Conservation (phyloP, 345 rosid species). For the sweet orange (Citrus sinensis) region DNA sequence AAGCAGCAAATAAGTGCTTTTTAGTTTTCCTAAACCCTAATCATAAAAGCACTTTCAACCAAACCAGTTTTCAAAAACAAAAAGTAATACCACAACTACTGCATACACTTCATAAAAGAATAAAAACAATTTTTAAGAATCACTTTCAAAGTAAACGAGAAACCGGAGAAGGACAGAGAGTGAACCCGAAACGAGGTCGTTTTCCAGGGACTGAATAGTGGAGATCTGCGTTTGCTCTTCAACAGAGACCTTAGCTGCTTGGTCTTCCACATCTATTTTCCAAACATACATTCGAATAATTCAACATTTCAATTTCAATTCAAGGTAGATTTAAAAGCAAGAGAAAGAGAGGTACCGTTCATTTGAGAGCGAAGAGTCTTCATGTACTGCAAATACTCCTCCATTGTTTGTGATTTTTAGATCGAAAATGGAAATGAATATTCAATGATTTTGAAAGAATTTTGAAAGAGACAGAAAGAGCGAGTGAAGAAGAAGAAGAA, state of each 20-base stretch:
- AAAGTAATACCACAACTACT: background rate
- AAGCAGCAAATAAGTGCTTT: background rate
- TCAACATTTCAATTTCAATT: background rate
- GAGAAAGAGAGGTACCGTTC: slow-evolving; percentile 42
- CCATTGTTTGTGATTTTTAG: slow-evolving; percentile 38
- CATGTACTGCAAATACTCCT: slow-evolving; percentile 78
- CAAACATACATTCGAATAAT: background rate
- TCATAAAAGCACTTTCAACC: background rate
- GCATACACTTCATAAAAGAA: background rate
- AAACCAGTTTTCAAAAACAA: background rate
- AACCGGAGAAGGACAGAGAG: background rate
- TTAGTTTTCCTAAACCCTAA: no score
- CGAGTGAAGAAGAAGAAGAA: no score
- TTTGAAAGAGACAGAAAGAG: background rate
- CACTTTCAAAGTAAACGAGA: background rate
- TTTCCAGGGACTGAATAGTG: slow-evolving; percentile 51
- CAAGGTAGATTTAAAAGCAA: background rate
- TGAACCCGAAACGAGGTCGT: slow-evolving; percentile 50
- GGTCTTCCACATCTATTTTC: slow-evolving; percentile 74
- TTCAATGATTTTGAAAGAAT: background rate
- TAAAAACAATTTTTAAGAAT: no score
- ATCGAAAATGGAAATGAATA: background rate
- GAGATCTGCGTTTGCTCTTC: slow-evolving; percentile 65
- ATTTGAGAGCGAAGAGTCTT: slow-evolving; percentile 75
- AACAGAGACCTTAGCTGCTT: slow-evolving; percentile 58